These are phyloP conservation scores for Dendrothele bispora DNA, from an alignment of 768 basidiomycete species.

Conservation along the genomic window DNA sequence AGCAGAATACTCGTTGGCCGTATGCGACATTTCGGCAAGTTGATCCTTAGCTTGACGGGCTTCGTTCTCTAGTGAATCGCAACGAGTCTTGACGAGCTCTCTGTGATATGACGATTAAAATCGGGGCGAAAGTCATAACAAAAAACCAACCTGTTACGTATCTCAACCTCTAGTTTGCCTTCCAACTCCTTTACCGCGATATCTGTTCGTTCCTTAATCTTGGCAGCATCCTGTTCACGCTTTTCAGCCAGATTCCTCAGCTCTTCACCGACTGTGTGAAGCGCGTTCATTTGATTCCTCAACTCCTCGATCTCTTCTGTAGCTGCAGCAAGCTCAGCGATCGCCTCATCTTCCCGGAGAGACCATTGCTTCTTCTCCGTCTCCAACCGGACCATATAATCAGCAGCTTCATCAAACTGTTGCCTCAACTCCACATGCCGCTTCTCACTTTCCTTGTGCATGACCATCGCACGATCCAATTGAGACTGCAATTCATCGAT, in stretches of 20 bases:
- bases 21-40: constrained; percentile 73
- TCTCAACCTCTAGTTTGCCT: constrained; percentile 64
- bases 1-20: constrained; percentile 70
- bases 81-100: constrained; percentile 59
- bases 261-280: constrained; percentile 68
- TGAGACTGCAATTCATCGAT: constrained; percentile 85
- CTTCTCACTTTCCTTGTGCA: constrained; percentile 80
- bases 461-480: constrained; percentile 72
- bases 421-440: constrained; percentile 69
- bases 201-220: constrained; percentile 78
- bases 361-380: constrained; percentile 69
- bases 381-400: constrained; percentile 83
- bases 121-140: background rate
- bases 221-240: constrained; percentile 77
- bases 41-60: constrained; percentile 74
- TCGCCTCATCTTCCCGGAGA: constrained; percentile 61
- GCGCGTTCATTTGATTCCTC: constrained; percentile 56
- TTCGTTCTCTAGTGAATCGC: constrained; percentile 64
- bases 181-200: constrained; percentile 64
- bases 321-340: constrained; percentile 54
- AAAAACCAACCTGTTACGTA: constrained; percentile 56
- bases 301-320: constrained; percentile 61
- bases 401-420: constrained; percentile 82
- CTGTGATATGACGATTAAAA: constrained; percentile 33
- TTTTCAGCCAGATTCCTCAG: constrained; percentile 65